Conservation (phyloP, 2,329 filamentous ascomycete genomes). For the Chaetomium sp. region DNA sequence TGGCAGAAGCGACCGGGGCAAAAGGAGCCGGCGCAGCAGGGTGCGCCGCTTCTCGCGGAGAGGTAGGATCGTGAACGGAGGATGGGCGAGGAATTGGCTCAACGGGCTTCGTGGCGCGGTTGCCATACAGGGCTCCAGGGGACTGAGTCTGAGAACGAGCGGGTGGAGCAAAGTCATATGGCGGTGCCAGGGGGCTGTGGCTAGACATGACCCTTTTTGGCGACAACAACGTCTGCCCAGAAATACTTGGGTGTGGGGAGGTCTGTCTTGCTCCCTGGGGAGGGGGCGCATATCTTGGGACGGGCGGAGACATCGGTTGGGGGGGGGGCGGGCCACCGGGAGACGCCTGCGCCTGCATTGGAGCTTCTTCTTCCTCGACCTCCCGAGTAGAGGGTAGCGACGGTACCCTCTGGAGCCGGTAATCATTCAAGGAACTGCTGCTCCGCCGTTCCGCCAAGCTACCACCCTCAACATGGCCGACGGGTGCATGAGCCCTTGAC, state of each 20-base stretch:
- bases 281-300: conserved; percentile 31
- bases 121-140: conserved; percentile 52
- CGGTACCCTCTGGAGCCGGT: conserved; percentile 55
- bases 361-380: conserved; percentile 60
- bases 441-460: conserved; percentile 51
- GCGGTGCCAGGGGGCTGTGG: conserved; percentile 50
- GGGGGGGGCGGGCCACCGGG: conserved; percentile 13
- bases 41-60: conserved; percentile 39
- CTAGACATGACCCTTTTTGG: conserved; percentile 56
- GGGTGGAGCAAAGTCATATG: conserved; percentile 55
- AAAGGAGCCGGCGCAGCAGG: conserved; percentile 16
- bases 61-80: conserved; percentile 52
- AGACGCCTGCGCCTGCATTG: conserved; percentile 26
- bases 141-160: conserved; percentile 65
- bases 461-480: conserved; percentile 44
- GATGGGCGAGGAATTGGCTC: conserved; percentile 58
- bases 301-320: conserved; percentile 29
- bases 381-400: conserved; percentile 64
- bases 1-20: conserved; percentile 24
- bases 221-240: conserved; percentile 51
- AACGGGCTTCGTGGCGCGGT: conserved; percentile 39
- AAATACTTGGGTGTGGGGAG: conserved; percentile 49
- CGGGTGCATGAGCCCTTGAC: conserved; percentile 37
- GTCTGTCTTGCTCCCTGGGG: conserved; percentile 47
- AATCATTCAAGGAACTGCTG: conserved; percentile 57